These are phyloP conservation scores for Cryptosporidium canis DNA, from an alignment of 169 alveolate genomes.

Conservation along the genomic window DNA sequence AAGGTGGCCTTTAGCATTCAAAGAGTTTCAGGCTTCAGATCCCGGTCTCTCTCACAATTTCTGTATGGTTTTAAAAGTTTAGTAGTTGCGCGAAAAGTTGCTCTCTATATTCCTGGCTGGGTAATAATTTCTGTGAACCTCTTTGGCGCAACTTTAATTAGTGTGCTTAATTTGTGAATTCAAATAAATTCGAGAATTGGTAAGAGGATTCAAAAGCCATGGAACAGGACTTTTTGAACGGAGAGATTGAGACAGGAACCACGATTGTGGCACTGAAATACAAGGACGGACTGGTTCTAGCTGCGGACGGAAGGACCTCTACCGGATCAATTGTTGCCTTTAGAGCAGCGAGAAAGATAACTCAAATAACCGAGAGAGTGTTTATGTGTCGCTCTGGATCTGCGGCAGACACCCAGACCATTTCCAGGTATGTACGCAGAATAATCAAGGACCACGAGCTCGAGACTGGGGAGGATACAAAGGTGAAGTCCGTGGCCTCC, in stretches of 20 bases:
- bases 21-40: no score
- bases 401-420: constrained; percentile 93
- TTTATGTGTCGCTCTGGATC: constrained; percentile 92
- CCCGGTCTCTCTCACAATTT: no score
- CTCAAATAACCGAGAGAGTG: constrained; percentile 85
- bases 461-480: constrained; percentile 67
- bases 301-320: constrained; percentile 94
- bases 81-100: constrained; percentile 17
- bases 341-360: constrained; percentile 91
- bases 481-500: constrained; percentile 81
- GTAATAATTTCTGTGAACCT: constrained; percentile 12
- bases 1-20: no score
- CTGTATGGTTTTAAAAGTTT: no score
- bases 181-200: not conserved
- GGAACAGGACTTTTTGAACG: constrained; percentile 37
- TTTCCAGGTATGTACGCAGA: constrained; percentile 51
- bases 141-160: constrained; percentile 23
- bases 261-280: constrained; percentile 90
- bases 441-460: constrained; percentile 59
- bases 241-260: constrained; percentile 85
- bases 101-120: not conserved
- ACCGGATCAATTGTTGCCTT: constrained; percentile 90
- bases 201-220: not conserved
- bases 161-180: constrained; percentile 11
- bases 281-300: constrained; percentile 91